Conservation (phyloP, 805 yeast genomes). For the Ogataea methanolica region DNA sequence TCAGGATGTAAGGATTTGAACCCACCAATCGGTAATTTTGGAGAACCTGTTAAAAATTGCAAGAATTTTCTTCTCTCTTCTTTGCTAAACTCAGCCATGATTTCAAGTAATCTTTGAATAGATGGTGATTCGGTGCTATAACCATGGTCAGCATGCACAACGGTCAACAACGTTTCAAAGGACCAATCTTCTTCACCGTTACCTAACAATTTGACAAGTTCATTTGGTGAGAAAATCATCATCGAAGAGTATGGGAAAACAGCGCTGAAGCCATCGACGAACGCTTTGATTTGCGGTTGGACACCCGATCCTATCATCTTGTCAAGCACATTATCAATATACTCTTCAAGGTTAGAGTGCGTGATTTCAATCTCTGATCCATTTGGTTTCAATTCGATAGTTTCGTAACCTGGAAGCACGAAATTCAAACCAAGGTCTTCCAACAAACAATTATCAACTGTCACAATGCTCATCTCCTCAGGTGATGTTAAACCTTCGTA, state of each 20-base stretch:
- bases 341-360: slow-evolving; percentile 50
- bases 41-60: slow-evolving; percentile 90
- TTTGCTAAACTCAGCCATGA: slow-evolving; percentile 50
- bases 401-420: slow-evolving; percentile 72
- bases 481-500: slow-evolving; percentile 6
- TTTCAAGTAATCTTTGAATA: slow-evolving; percentile 54
- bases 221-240: slow-evolving; percentile 67
- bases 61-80: slow-evolving; percentile 66
- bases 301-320: slow-evolving; percentile 62
- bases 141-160: slow-evolving; percentile 87
- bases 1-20: slow-evolving; percentile 78
- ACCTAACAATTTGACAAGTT: slow-evolving; percentile 69
- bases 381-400: slow-evolving; percentile 48
- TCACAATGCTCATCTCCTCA: slow-evolving; percentile 9
- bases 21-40: slow-evolving; percentile 91
- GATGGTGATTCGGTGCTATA: slow-evolving; percentile 65
- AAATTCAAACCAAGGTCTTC: slow-evolving; percentile 58
- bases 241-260: slow-evolving; percentile 78
- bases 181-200: slow-evolving; percentile 87
- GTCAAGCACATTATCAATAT: slow-evolving; percentile 54
- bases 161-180: slow-evolving; percentile 47
- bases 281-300: slow-evolving; percentile 55
- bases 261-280: slow-evolving; percentile 74
- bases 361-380: slow-evolving; percentile 53
- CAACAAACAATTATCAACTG: slow-evolving; percentile 32